A percentile compares a stretch with the other conserved stretches of the same genome.
Conservation (phyloP, 2,329 filamentous ascomycete species). For the Trichoderma sp. region DNA sequence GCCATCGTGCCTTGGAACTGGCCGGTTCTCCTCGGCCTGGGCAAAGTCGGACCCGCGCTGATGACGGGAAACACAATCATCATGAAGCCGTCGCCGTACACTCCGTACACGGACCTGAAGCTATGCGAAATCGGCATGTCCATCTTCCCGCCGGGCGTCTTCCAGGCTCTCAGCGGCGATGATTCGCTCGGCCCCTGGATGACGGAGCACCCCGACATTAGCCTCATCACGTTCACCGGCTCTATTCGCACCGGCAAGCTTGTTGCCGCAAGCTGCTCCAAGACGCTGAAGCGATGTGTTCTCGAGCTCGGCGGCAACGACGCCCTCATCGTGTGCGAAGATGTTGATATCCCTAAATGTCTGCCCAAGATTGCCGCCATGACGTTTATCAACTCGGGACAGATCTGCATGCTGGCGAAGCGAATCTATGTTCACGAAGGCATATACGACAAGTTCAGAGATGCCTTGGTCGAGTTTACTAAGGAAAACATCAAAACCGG, state of each 20-base stretch:
- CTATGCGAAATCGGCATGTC: slow-evolving; percentile 53
- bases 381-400: slow-evolving; percentile 53
- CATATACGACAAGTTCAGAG: slow-evolving; percentile 52
- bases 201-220: slow-evolving; percentile 54
- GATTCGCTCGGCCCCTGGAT: slow-evolving; percentile 58
- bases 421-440: slow-evolving; percentile 56
- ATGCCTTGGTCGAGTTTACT: slow-evolving; percentile 46
- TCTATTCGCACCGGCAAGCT: slow-evolving; percentile 66
- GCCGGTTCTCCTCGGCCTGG: slow-evolving; percentile 39
- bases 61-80: slow-evolving; percentile 56
- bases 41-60: slow-evolving; percentile 55
- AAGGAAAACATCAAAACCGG: slow-evolving; percentile 43
- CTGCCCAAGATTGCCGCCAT: slow-evolving; percentile 37
- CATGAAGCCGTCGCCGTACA: slow-evolving; percentile 56
- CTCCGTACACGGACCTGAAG: slow-evolving; percentile 57
- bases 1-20: slow-evolving; percentile 54
- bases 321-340: slow-evolving; percentile 44
- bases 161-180: slow-evolving; percentile 58
- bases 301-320: slow-evolving; percentile 68
- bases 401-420: slow-evolving; percentile 59
- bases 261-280: slow-evolving; percentile 69
- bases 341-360: slow-evolving; percentile 47
- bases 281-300: slow-evolving; percentile 62
- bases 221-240: slow-evolving; percentile 69
- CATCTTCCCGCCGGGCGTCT: slow-evolving; percentile 59